These are phyloP conservation scores for Hypseocharis bilobata DNA, from an alignment of 441 rosid genomes.

Conservation along the genomic window DNA sequence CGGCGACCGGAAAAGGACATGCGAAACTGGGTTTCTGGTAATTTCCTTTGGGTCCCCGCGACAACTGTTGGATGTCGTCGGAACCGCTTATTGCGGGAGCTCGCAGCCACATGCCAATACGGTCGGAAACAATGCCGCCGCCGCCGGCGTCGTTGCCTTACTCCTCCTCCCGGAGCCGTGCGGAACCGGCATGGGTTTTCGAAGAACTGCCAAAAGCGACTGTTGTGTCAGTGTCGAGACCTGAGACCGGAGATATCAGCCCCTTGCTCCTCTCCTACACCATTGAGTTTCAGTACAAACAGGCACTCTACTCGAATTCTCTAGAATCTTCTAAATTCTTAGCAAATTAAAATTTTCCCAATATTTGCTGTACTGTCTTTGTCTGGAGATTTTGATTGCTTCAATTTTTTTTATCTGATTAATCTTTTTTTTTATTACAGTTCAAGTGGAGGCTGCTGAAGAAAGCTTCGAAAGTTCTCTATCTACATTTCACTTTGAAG, in stretches of 20 bases:
- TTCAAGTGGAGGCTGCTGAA: constrained; percentile 82
- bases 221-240: constrained; percentile 78
- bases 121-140: neutral
- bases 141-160: constrained; percentile 22
- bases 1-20: constrained; percentile 7
- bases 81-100: neutral
- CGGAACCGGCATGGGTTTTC: constrained; percentile 59
- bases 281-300: constrained; percentile 79
- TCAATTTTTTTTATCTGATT: neutral
- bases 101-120: neutral
- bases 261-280: constrained; percentile 78
- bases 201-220: constrained; percentile 75
- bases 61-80: neutral
- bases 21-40: neutral
- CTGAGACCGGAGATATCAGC: constrained; percentile 82
- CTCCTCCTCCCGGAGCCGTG: constrained; percentile 29
- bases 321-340: neutral
- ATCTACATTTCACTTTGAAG: constrained; percentile 87
- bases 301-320: constrained; percentile 31
- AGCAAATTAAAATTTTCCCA: neutral
- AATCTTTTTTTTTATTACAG: constrained; percentile 25
- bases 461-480: constrained; percentile 88
- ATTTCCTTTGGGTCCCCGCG: neutral
- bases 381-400: neutral
- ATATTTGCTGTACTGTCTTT: too few relatives aligned